phyloP scores from a whole-genome alignment of 805 yeast genomes.

The Komagataella ulmi region DNA sequence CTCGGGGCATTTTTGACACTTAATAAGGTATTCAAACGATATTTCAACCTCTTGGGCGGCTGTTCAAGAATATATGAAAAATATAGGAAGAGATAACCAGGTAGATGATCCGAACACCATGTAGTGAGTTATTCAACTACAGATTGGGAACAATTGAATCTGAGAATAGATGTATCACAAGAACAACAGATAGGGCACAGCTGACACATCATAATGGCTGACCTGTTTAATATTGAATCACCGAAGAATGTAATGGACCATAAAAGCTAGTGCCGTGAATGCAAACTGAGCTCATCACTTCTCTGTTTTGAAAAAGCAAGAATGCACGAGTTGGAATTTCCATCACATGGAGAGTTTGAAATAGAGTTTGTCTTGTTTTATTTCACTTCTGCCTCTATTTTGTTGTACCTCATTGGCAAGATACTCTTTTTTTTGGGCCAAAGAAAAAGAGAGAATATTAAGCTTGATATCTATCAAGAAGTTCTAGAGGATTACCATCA shows the following conservation, averaged over 20 bases:
- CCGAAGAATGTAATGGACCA: neutral
- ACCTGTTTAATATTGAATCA: neutral
- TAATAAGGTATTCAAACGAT: neutral
- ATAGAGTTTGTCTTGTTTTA: neutral
- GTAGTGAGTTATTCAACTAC: neutral
- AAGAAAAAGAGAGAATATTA: neutral
- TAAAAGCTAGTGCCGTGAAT: neutral
- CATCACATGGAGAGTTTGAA: neutral
- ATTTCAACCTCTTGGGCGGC: neutral
- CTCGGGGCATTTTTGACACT: constrained; percentile 40
- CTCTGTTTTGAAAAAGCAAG: neutral
- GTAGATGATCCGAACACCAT: neutral
- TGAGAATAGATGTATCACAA: neutral
- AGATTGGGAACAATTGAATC: neutral
- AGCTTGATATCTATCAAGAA: neutral
- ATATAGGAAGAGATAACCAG: neutral
- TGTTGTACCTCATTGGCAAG: neutral
- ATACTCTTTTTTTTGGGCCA: neutral
- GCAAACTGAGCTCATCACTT: neutral
- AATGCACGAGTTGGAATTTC: neutral
- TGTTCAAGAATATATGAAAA: neutral
- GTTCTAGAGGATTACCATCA: neutral
- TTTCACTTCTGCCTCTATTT: neutral
- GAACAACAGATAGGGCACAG: neutral
- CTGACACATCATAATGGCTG: neutral